Percentiles rank a stretch among this genome's conserved stretches.
phyloP scores from a whole-genome alignment of 148 eudicot species.

The Nepenthes gracilis region DNA sequence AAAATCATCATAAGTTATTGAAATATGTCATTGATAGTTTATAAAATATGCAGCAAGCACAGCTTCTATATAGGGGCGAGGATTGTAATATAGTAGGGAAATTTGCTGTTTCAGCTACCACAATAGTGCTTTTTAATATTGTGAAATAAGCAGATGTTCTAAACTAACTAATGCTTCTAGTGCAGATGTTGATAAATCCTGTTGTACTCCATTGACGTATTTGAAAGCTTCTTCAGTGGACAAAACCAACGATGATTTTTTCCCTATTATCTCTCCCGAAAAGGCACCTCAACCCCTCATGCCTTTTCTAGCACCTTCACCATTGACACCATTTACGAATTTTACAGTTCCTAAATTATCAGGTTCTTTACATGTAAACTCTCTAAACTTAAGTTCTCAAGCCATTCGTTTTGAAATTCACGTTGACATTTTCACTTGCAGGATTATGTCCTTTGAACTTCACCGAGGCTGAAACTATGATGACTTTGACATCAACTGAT shows the following conservation, averaged over 20 bases:
- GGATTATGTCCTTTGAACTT: slow-evolving; percentile 73
- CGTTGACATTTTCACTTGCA: slow-evolving; percentile 16
- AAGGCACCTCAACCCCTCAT: slow-evolving; percentile 72
- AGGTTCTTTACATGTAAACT: slow-evolving; percentile 26
- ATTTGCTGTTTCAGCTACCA: too few species aligned
- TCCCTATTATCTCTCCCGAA: slow-evolving; percentile 54
- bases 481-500: slow-evolving; percentile 68
- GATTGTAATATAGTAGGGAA: too few species aligned
- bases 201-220: slow-evolving; percentile 20
- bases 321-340: slow-evolving; percentile 88
- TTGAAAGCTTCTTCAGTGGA: neutral
- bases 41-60: too few species aligned
- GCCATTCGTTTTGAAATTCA: neutral
- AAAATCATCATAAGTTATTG: too few species aligned
- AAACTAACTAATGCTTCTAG: slow-evolving; percentile 10
- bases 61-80: too few species aligned
- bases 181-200: slow-evolving; percentile 36
- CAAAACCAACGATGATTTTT: slow-evolving; percentile 21
- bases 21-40: too few species aligned
- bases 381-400: neutral
- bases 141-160: too few species aligned
- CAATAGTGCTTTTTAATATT: too few species aligned
- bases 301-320: slow-evolving; percentile 86
- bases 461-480: slow-evolving; percentile 44
- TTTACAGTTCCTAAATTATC: slow-evolving; percentile 76